Evolutionary conservation across 75 land plant genomes (phyloP), one percentile per base, ranked within the genome.

Genomic region (Ceratopteris richardii): DNA sequence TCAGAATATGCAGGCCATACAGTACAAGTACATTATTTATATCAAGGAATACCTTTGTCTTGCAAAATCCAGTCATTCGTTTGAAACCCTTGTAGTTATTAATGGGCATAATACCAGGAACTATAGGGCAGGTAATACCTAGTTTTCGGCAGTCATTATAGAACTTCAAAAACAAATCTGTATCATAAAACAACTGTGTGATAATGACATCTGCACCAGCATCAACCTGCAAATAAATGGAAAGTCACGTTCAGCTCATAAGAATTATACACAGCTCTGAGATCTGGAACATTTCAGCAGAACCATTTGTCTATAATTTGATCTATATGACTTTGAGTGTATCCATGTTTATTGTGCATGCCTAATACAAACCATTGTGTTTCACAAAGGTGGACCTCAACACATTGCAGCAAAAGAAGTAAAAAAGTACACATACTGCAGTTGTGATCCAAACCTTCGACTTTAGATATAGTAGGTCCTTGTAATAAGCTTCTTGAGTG

Each of bases 101-200:
- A 31, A 93, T 88, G 42, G 98, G 98, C 98, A 93, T 93, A 41
- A 93, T 93, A 0, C 98, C 98, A 17, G 98, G 98, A 12, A 93
- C 82, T 76, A 93, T 85, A 1, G 98, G 98, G 31, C 87, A 89
- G 24, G 67, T 85, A 33, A 93, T 93, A 44, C 98, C 98, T 63
- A 93, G 78, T 74, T 87, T 80, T 21, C 85, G 90, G 43, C 96
- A 89, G 68, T 88, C 97, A 75, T 85, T 82, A 21, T 88, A 88
- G 62, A 91, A 91, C 66, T 88, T 88, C 68, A 91, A 74, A 62
- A 77, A 88, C 19, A 80, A 81, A 57, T 91, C 94, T 26, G 89
- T 82, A 50, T 91, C 97, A 77, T 93, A 93, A 67, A 93, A 93
- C 30, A 93, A 71, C 53, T 93, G 98, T 22, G 95, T 88, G 27